These are phyloP conservation scores for Daldinia eschscholtzii DNA, from an alignment of 2,329 filamentous ascomycete genomes.

Conservation along the genomic window DNA sequence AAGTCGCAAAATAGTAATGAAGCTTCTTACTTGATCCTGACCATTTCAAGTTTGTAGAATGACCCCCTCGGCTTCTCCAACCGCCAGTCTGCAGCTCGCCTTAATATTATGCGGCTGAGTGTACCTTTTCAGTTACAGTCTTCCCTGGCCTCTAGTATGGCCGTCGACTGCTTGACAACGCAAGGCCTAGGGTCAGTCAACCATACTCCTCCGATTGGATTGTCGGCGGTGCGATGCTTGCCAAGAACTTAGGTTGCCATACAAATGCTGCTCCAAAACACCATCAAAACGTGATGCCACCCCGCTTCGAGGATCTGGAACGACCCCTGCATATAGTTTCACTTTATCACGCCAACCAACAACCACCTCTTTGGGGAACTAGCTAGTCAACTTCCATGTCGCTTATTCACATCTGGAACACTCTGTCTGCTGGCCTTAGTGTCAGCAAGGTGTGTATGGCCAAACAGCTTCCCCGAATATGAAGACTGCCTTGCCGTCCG, in stretches of 20 bases:
- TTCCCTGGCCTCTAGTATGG: conserved; percentile 4
- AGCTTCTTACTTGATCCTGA: background rate
- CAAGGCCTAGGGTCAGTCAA: background rate
- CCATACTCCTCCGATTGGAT: background rate
- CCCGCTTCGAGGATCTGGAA: conserved; percentile 29
- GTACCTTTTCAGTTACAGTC: conserved; percentile 2
- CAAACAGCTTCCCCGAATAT: background rate
- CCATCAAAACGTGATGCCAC: conserved; percentile 39
- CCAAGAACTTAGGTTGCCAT: conserved; percentile 1
- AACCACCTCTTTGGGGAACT: background rate
- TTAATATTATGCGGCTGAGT: conserved; percentile 38
- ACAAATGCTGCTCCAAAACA: conserved; percentile 34
- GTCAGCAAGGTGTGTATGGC: background rate
- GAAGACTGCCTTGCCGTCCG: background rate
- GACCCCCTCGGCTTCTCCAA: background rate
- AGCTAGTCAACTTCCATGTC: background rate
- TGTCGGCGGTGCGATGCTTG: background rate
- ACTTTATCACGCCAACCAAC: background rate
- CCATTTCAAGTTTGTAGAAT: background rate
- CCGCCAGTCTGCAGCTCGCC: conserved; percentile 11
- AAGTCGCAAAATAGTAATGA: conserved; percentile 7
- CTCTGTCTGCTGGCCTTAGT: background rate
- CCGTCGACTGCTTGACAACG: conserved; percentile 5
- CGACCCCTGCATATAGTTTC: conserved; percentile 31
- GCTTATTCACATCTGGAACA: too few relatives aligned